These are phyloP conservation scores for Pseudogymnoascus sp. DNA, from an alignment of 2,329 filamentous ascomycete species.

Conservation along the genomic window DNA sequence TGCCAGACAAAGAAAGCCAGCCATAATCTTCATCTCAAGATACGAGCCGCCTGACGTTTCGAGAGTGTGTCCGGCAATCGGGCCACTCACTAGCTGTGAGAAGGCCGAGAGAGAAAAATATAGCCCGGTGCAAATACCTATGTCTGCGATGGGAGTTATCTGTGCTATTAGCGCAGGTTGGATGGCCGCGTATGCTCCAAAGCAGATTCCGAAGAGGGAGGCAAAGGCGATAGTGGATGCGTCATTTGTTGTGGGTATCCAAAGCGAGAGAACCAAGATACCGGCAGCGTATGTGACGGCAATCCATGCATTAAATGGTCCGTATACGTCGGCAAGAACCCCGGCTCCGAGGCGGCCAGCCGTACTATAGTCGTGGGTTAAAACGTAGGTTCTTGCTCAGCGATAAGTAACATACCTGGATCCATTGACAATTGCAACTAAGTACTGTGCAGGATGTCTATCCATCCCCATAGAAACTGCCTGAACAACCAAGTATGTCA, in stretches of 20 bases:
- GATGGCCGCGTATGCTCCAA: conserved; percentile 55
- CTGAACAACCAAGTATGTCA: conserved; percentile 36
- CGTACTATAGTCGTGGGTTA: conserved; percentile 28
- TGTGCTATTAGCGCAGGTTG: conserved; percentile 57
- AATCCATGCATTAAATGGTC: conserved; percentile 39
- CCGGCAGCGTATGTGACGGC: conserved; percentile 24
- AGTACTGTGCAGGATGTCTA: conserved; percentile 37
- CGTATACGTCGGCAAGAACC: conserved; percentile 42
- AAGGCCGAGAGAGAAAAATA: conserved; percentile 53
- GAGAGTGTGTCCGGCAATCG: conserved; percentile 56
- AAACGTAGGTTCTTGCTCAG: background rate
- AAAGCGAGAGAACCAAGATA: conserved; percentile 41
- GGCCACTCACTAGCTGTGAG: conserved; percentile 56
- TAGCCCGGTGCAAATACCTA: conserved; percentile 58
- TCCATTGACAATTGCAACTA: conserved; percentile 45
- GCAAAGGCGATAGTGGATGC: conserved; percentile 54
- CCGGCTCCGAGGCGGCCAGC: conserved; percentile 46
- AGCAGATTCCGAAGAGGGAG: conserved; percentile 57
- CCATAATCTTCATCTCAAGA: background rate
- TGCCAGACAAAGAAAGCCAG: background rate
- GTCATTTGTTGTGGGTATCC: conserved; percentile 43
- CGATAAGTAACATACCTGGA: conserved; percentile 24
- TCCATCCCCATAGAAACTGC: conserved; percentile 40
- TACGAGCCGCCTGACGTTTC: conserved; percentile 12
- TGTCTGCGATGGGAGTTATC: conserved; percentile 58